Percentiles rank a stretch among this genome's conserved stretches.
phyloP scores from a whole-genome alignment of 1,139 yeast species.

The Eremothecium sinecaudum region DNA sequence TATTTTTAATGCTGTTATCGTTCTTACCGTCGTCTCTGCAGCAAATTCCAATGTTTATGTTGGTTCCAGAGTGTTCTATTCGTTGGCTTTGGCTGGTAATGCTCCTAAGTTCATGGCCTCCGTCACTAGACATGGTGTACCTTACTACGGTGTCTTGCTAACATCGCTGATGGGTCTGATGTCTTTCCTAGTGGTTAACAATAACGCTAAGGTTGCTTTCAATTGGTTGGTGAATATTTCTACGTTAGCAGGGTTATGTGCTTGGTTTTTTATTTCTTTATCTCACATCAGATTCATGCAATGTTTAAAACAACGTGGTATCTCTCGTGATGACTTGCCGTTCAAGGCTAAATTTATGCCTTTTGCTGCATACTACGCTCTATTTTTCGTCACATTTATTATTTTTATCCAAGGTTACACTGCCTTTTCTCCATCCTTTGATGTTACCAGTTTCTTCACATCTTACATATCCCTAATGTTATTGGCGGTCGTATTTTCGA shows the following conservation, averaged over 20 bases:
- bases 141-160: slow-evolving; percentile 47
- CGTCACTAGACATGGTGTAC: slow-evolving; percentile 59
- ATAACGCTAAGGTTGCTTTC: slow-evolving; percentile 61
- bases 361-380: slow-evolving; percentile 49
- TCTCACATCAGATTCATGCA: slow-evolving; percentile 60
- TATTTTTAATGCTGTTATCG: slow-evolving; percentile 67
- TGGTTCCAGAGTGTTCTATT: slow-evolving; percentile 65
- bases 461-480: slow-evolving; percentile 49
- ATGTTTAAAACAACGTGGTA: slow-evolving; percentile 47
- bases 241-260: slow-evolving; percentile 64
- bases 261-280: slow-evolving; percentile 60
- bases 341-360: slow-evolving; percentile 62
- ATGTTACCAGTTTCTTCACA: slow-evolving; percentile 46
- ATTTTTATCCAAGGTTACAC: slow-evolving; percentile 57
- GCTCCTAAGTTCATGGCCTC: slow-evolving; percentile 52
- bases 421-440: slow-evolving; percentile 44
- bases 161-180: slow-evolving; percentile 54
- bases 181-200: slow-evolving; percentile 59
- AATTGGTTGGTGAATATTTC: slow-evolving; percentile 77
- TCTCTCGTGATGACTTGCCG: slow-evolving; percentile 57
- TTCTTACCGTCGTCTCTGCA: slow-evolving; percentile 63
- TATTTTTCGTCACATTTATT: slow-evolving; percentile 40
- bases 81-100: slow-evolving; percentile 54
- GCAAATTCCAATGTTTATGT: slow-evolving; percentile 74
- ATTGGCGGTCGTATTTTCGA: slow-evolving; percentile 40